Evolutionary conservation across 1,284 basidiomycete species (phyloP).

Genomic region (Puccinia triticina): DNA sequence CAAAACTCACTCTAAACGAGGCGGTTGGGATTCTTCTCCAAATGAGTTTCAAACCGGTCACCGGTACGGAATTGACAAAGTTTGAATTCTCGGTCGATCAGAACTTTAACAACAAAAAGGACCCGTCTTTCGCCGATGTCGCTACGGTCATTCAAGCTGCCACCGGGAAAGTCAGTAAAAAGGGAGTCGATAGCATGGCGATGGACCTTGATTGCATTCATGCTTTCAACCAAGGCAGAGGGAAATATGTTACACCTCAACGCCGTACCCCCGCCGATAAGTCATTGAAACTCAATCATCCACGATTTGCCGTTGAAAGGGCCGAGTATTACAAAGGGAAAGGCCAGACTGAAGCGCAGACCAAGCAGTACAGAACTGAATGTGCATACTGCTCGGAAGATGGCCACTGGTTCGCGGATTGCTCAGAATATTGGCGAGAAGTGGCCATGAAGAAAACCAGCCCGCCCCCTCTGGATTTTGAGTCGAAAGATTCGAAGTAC

Average conservation of each 20-base stretch:
- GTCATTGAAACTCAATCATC: not conserved
- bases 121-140: not conserved
- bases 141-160: not conserved
- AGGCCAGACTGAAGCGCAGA: not conserved
- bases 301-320: not conserved
- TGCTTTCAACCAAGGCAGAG: too few relatives aligned
- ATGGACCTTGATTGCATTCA: too few relatives aligned
- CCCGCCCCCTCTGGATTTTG: too few relatives aligned
- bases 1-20: too few relatives aligned
- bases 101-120: not conserved
- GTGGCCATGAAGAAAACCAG: too few relatives aligned
- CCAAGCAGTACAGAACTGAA: not conserved
- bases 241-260: not conserved
- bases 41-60: too few relatives aligned
- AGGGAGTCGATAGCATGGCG: too few relatives aligned
- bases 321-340: not conserved
- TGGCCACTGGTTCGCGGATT: slow-evolving; percentile 10
- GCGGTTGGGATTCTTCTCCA: too few relatives aligned
- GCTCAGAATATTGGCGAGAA: too few relatives aligned
- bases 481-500: too few relatives aligned
- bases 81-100: not conserved
- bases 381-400: not conserved
- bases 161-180: not conserved
- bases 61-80: not conserved
- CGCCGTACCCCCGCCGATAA: not conserved